A percentile compares a stretch with the other conserved stretches of the same genome.
phyloP scores from a whole-genome alignment of 78 protist genomes.

The Pirum gemmata region DNA sequence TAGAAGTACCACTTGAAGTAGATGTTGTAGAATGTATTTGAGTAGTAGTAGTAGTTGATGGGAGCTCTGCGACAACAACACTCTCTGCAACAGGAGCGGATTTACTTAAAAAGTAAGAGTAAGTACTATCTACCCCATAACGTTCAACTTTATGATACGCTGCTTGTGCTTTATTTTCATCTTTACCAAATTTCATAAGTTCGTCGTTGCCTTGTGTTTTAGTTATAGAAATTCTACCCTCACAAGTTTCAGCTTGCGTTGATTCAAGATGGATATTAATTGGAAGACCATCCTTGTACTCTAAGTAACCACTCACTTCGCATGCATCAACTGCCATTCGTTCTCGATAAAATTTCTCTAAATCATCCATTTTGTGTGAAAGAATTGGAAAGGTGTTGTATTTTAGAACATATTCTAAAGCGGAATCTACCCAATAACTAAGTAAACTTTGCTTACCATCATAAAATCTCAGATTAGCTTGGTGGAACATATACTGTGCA shows the following conservation, averaged over 20 bases:
- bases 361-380: constrained; percentile 41
- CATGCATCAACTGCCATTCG: background rate
- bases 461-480: constrained; percentile 14
- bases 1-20: too few relatives aligned
- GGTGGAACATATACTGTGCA: background rate
- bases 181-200: too few relatives aligned
- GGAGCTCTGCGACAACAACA: too few relatives aligned
- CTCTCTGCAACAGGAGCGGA: too few relatives aligned
- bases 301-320: background rate
- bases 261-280: too few relatives aligned
- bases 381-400: constrained; percentile 31
- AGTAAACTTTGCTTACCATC: background rate
- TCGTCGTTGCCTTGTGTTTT: background rate
- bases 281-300: background rate
- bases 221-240: background rate
- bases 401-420: background rate
- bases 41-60: too few relatives aligned
- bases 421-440: background rate
- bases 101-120: too few relatives aligned
- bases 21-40: too few relatives aligned
- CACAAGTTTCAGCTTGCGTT: background rate
- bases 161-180: background rate
- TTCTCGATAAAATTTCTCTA: constrained; percentile 12
- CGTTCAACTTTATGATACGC: background rate
- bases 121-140: background rate